phyloP scores from a whole-genome alignment of 495 filamentous ascomycete genomes.

The Penicillium cinerascens region DNA sequence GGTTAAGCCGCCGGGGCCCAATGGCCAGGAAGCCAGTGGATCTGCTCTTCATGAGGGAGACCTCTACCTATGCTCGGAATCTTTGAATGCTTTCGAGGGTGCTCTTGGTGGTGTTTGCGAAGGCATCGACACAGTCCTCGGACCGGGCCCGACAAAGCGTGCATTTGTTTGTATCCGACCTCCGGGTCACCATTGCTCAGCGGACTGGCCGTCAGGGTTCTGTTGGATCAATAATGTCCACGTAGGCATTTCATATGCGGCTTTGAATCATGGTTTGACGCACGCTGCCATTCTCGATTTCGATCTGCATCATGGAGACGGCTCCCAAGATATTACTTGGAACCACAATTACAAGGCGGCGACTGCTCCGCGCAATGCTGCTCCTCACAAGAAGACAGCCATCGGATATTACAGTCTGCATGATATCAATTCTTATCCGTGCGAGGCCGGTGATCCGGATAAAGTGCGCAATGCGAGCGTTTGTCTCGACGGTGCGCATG shows the following conservation, averaged over 20 bases:
- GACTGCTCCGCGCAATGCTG: slow-evolving; percentile 58
- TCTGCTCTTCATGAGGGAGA: slow-evolving; percentile 73
- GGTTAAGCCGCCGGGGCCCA: slow-evolving; percentile 19
- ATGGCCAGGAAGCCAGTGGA: slow-evolving; percentile 36
- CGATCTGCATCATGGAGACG: slow-evolving; percentile 94
- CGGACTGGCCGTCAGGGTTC: slow-evolving; percentile 84
- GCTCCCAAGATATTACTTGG: slow-evolving; percentile 90
- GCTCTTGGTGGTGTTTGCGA: slow-evolving; percentile 87
- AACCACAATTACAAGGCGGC: slow-evolving; percentile 66
- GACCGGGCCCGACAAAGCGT: slow-evolving; percentile 51
- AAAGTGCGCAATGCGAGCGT: slow-evolving; percentile 89
- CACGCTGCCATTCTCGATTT: slow-evolving; percentile 97
- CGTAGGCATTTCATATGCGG: slow-evolving; percentile 88
- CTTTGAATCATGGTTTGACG: slow-evolving; percentile 75
- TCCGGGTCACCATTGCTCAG: slow-evolving; percentile 92
- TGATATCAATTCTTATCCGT: slow-evolving; percentile 97
- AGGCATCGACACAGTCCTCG: slow-evolving; percentile 82
- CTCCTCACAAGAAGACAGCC: slow-evolving; percentile 70
- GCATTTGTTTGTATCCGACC: slow-evolving; percentile 84
- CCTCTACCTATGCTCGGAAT: slow-evolving; percentile 83
- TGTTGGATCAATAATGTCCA: slow-evolving; percentile 99
- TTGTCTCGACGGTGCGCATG: slow-evolving; percentile 87
- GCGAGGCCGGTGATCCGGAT: slow-evolving; percentile 81
- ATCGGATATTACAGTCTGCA: slow-evolving; percentile 96
- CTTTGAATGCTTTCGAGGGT: slow-evolving; percentile 81